Percentiles rank a stretch among this genome's conserved stretches.
phyloP scores from a whole-genome alignment of 768 basidiomycete species.

The Tricholoma furcatifolium region DNA sequence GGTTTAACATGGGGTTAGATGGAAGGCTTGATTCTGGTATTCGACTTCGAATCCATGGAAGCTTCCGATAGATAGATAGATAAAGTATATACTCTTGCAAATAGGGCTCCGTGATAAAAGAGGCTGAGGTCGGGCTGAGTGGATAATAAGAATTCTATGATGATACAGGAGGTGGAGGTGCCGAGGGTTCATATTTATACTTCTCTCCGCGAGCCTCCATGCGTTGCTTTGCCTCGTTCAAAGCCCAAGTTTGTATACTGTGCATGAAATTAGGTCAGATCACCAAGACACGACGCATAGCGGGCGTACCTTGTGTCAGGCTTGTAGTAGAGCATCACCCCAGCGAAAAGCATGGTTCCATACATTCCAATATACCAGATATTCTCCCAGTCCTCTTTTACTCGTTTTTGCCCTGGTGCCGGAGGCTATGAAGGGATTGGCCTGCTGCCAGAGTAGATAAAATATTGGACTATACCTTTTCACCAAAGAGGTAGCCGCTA shows the following conservation, averaged over 20 bases:
- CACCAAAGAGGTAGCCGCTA: conserved; percentile 82
- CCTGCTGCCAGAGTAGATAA: neutral
- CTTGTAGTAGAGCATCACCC: conserved; percentile 84
- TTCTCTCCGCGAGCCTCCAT: conserved; percentile 95
- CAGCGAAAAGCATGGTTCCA: conserved; percentile 75
- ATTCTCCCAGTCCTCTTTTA: conserved; percentile 89
- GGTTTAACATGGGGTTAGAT: no score
- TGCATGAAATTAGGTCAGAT: conserved; percentile 1
- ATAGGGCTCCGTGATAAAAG: no score
- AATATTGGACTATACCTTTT: conserved; percentile 59
- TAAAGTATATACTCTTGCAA: neutral
- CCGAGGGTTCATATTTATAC: conserved; percentile 73
- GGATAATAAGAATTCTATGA: conserved; percentile 16
- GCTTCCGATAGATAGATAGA: conserved; percentile 9
- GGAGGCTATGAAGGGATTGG: conserved; percentile 51
- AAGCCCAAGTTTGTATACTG: conserved; percentile 91
- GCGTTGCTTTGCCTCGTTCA: conserved; percentile 83
- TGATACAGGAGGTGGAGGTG: conserved; percentile 26
- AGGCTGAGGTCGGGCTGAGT: neutral
- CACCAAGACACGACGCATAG: neutral
- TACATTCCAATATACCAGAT: conserved; percentile 93
- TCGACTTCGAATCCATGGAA: neutral
- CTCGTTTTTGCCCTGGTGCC: conserved; percentile 78
- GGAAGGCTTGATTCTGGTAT: neutral
- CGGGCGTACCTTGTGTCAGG: conserved; percentile 82